A percentile compares a stretch with the other conserved stretches of the same genome.
These are phyloP conservation scores for Clavispora asparagi DNA, from an alignment of 805 yeast species.

Conservation along the genomic window DNA sequence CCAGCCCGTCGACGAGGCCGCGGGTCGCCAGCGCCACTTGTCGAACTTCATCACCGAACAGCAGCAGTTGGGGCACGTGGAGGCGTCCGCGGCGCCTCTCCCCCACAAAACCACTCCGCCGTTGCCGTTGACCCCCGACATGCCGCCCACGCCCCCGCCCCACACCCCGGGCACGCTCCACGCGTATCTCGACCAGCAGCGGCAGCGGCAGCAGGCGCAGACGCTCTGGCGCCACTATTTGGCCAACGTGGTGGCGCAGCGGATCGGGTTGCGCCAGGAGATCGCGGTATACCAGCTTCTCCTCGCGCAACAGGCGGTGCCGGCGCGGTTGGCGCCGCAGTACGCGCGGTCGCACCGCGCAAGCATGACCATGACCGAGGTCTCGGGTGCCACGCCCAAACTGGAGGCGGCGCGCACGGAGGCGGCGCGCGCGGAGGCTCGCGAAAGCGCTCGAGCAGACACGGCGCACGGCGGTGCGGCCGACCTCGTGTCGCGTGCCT, in stretches of 20 bases:
- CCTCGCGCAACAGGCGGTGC: conserved; percentile 11
- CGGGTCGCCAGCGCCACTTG: conserved; percentile 18
- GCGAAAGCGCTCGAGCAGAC: no score
- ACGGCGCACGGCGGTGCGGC: not conserved
- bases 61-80: conserved; percentile 6
- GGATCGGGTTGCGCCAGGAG: conserved; percentile 39
- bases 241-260: conserved; percentile 27
- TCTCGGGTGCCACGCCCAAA: not conserved
- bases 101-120: not conserved
- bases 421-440: no score
- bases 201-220: conserved; percentile 3
- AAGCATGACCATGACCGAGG: not conserved
- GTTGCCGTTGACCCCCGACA: not conserved
- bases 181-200: conserved; percentile 9
- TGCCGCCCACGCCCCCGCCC: conserved; percentile 3
- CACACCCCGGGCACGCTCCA: conserved; percentile 8
- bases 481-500: no score
- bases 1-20: conserved; percentile 3
- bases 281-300: conserved; percentile 28
- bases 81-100: conserved; percentile 5
- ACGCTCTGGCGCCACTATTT: conserved; percentile 33
- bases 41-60: conserved; percentile 22
- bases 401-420: not conserved
- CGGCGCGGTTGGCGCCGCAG: conserved; percentile 3
- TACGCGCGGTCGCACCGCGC: not conserved